Conservation (phyloP, 805 yeast species). For the Cyberlindnera americana region DNA sequence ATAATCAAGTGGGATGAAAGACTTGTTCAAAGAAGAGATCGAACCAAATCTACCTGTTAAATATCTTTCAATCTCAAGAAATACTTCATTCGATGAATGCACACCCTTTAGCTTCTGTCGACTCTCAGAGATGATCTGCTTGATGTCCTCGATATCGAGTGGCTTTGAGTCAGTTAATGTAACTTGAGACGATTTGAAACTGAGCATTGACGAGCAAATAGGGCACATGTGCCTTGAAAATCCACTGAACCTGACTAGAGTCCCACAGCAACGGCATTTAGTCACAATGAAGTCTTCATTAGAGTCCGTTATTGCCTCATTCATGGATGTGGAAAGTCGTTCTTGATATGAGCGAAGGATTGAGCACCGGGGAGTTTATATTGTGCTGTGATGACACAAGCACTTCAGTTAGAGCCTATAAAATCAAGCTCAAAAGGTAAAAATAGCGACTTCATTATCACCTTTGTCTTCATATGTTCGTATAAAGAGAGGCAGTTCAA, state of each 20-base stretch:
- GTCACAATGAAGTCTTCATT: slow-evolving; percentile 5
- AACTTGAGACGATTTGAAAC: too few relatives aligned
- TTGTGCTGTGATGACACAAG: too few relatives aligned
- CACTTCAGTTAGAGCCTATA: too few relatives aligned
- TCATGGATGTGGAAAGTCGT: background rate
- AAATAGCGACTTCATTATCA: too few relatives aligned
- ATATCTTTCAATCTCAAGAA: slow-evolving; percentile 49
- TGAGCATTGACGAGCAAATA: too few relatives aligned
- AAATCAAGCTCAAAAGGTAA: too few relatives aligned
- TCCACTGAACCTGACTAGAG: slow-evolving; percentile 39
- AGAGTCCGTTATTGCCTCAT: background rate
- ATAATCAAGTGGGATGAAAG: slow-evolving; percentile 41
- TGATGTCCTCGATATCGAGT: slow-evolving; percentile 4
- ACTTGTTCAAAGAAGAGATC: slow-evolving; percentile 43
- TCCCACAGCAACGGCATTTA: slow-evolving; percentile 48
- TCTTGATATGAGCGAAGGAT: too few relatives aligned
- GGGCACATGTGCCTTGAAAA: slow-evolving; percentile 25
- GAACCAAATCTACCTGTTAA: slow-evolving; percentile 47
- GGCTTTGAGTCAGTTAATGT: too few relatives aligned
- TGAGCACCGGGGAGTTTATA: too few relatives aligned
- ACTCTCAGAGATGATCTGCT: slow-evolving; percentile 9
- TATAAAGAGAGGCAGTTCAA: too few relatives aligned
- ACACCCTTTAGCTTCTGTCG: slow-evolving; percentile 1
- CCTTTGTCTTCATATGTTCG: too few relatives aligned
- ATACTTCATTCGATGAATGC: slow-evolving; percentile 29